Evolutionary conservation across 768 basidiomycete species (phyloP).

Genomic region (Daedalea quercina): DNA sequence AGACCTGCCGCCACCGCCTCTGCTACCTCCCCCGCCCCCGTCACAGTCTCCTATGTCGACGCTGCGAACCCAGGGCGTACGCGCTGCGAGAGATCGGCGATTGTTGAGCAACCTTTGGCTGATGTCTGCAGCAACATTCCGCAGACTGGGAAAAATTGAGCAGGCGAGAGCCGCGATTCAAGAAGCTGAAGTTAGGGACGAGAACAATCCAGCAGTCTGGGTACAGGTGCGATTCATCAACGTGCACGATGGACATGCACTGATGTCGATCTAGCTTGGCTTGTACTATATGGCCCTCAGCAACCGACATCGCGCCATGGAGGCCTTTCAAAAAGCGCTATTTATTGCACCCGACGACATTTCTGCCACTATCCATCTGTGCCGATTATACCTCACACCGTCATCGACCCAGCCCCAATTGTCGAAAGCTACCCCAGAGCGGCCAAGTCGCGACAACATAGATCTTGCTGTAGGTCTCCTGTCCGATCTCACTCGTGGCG

Average conservation of each 20-base stretch:
- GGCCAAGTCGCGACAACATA: constrained; percentile 35
- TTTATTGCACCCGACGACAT: constrained; percentile 79
- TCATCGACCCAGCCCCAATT: constrained; percentile 5
- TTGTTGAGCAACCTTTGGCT: constrained; percentile 87
- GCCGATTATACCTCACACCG: constrained; percentile 58
- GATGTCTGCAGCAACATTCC: constrained; percentile 90
- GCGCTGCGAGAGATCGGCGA: constrained; percentile 48
- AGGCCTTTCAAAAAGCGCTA: constrained; percentile 83
- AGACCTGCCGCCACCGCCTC: constrained; percentile 39
- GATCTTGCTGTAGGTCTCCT: constrained; percentile 84
- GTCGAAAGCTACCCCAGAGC: constrained; percentile 9
- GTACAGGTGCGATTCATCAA: constrained; percentile 61
- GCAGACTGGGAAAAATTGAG: constrained; percentile 83
- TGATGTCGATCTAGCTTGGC: constrained; percentile 46
- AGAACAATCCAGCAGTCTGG: constrained; percentile 87
- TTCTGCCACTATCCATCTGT: constrained; percentile 71
- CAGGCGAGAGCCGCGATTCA: constrained; percentile 88
- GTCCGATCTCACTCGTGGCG: constrained; percentile 65
- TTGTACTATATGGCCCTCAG: constrained; percentile 61
- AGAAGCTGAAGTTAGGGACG: constrained; percentile 88
- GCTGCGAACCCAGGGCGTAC: constrained; percentile 22
- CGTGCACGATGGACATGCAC: neutral
- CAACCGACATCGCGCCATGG: constrained; percentile 53
- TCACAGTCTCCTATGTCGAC: constrained; percentile 24
- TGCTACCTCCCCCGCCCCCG: constrained; percentile 28